Percentiles rank a stretch among this genome's conserved stretches.
phyloP scores from a whole-genome alignment of 2,329 filamentous ascomycete species.

The Penicillium sp. region DNA sequence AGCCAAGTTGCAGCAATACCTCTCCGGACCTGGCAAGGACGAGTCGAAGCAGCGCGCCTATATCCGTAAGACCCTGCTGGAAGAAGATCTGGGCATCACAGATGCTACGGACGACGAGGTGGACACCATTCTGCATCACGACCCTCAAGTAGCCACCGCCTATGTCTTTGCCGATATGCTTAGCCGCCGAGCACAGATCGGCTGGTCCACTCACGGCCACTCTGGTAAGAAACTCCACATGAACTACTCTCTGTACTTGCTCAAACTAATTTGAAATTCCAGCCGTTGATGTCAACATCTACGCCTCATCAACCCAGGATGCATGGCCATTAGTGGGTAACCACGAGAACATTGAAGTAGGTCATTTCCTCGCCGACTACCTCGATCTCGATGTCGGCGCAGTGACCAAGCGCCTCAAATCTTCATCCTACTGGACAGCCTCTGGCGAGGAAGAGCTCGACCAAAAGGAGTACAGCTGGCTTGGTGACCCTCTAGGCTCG shows the following conservation, averaged over 20 bases:
- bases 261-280: conserved; percentile 2
- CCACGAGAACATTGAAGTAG: conserved; percentile 91
- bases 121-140: conserved; percentile 54
- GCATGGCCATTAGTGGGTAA: conserved; percentile 69
- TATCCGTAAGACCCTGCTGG: conserved; percentile 63
- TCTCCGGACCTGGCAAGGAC: conserved; percentile 41
- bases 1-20: conserved; percentile 56
- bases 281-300: conserved; percentile 94
- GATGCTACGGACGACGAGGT: conserved; percentile 71
- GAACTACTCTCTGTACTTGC: neutral
- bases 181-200: conserved; percentile 78
- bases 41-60: conserved; percentile 54
- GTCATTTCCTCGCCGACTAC: conserved; percentile 72
- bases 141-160: conserved; percentile 51
- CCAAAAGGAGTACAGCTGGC: conserved; percentile 30
- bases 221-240: conserved; percentile 43
- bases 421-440: conserved; percentile 20
- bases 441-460: conserved; percentile 20
- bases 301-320: conserved; percentile 65
- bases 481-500: conserved; percentile 39
- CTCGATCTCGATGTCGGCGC: conserved; percentile 71
- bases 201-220: conserved; percentile 93
- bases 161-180: conserved; percentile 77
- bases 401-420: conserved; percentile 68
- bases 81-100: conserved; percentile 67